Evolutionary conservation across 176 grass and related monocot species (phyloP), one percentile per base, ranked within the genome.

Genomic region (Juncus effusus): DNA sequence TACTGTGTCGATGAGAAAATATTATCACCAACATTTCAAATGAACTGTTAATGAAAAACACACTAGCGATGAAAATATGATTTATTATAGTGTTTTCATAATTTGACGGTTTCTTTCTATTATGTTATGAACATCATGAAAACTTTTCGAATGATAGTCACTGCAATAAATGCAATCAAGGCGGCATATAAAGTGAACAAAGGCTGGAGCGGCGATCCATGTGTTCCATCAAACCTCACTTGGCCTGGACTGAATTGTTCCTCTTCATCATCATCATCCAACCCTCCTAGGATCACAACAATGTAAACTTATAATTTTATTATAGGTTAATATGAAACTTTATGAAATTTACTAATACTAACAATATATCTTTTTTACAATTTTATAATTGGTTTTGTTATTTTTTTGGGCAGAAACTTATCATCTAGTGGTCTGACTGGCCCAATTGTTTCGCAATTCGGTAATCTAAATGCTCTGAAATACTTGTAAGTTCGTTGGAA

Each of bases 131-230:
- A n/a, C n/a, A n/a, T n/a, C n/a, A n/a, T n/a, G n/a, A n/a, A n/a
- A n/a, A n/a, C n/a, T n/a, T n/a, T n/a, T n/a, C n/a, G n/a, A n/a
- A n/a, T n/a, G n/a, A n/a, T n/a, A n/a, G n/a, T n/a, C n/a, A 56
- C 51, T 55, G 67, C 59, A 54, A 68, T 82, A 40, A 56, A 62
- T 72, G 73, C 57, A 47, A 72, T 82, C 36, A 70, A 70, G 73
- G 8, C 40, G 4, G 58, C 68, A 64, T 76, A 77, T 19, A 41
- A 72, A 38, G 56, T 82, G 36, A 60, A 59, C 28, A 71, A 58
- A 51, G 75, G 56, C 1, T 82, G 79, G 79, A 59, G 3, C 1
- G 79, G 79, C 2, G 79, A 82, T 82, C 79, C 79, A 37, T 82
- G 79, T 36, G 14, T 13, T 82, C 79, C 79, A 1, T 62, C 12